These are phyloP conservation scores for Penicillium steckii DNA, from an alignment of 495 filamentous ascomycete species.

Conservation along the genomic window DNA sequence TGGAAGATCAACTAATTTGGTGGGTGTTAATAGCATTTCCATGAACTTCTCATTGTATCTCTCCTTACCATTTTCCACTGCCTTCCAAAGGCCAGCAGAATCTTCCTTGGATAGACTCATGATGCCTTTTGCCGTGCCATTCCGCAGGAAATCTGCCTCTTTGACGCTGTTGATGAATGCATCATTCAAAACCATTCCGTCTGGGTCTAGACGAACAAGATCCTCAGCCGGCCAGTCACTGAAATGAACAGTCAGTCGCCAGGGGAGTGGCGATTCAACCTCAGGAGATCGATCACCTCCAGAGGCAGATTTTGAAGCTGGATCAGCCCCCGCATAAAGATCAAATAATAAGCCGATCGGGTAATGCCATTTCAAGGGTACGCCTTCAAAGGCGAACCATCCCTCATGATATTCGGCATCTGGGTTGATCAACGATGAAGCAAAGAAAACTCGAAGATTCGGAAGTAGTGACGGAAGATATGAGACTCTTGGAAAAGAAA, in stretches of 20 bases:
- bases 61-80: constrained; percentile 71
- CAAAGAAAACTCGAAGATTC: constrained; percentile 77
- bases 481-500: constrained; percentile 53
- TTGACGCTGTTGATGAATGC: constrained; percentile 94
- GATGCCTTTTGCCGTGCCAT: constrained; percentile 86
- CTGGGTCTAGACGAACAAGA: constrained; percentile 61
- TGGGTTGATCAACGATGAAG: constrained; percentile 65
- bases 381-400: constrained; percentile 70
- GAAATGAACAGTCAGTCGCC: constrained; percentile 75
- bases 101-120: constrained; percentile 91
- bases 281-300: constrained; percentile 28
- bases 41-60: background rate
- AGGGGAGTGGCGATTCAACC: constrained; percentile 56
- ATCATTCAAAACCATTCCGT: constrained; percentile 67
- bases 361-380: constrained; percentile 87
- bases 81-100: constrained; percentile 81
- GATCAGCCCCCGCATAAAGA: constrained; percentile 70
- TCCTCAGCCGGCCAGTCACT: constrained; percentile 71
- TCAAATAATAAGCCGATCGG: constrained; percentile 87
- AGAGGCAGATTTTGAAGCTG: constrained; percentile 38
- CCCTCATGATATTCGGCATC: constrained; percentile 55
- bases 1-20: constrained; percentile 63
- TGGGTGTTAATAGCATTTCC: background rate
- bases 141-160: constrained; percentile 90
- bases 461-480: constrained; percentile 75